Conservation (phyloP, 2,329 filamentous ascomycete species). For the Ilyonectria mors-panacis region DNA sequence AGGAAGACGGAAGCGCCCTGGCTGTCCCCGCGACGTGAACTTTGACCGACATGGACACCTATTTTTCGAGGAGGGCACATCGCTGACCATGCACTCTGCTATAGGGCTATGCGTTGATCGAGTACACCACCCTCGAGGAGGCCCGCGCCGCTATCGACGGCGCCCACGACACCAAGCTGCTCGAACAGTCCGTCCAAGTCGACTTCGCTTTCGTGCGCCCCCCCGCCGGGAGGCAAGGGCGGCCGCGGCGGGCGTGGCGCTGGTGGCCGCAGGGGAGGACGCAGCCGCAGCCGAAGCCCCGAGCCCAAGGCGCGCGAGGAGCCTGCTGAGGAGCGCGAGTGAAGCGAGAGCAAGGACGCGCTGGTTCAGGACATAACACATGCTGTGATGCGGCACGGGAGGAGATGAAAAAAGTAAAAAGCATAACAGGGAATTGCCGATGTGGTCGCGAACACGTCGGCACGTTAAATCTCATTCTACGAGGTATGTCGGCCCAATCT, state of each 20-base stretch:
- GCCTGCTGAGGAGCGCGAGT: slow-evolving; percentile 47
- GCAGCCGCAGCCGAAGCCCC: slow-evolving; percentile 67
- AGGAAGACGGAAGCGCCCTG: slow-evolving; percentile 18
- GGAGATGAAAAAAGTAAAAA: slow-evolving; percentile 2
- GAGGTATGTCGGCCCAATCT: slow-evolving; percentile 41
- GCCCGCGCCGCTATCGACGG: slow-evolving; percentile 86
- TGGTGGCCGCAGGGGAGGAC: slow-evolving; percentile 59
- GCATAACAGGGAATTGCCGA: slow-evolving; percentile 13
- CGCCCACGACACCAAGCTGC: slow-evolving; percentile 81
- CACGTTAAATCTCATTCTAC: slow-evolving; percentile 44
- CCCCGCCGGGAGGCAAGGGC: slow-evolving; percentile 73
- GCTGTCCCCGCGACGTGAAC: neutral
- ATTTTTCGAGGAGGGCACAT: neutral
- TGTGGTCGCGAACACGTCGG: slow-evolving; percentile 44
- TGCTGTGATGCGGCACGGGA: neutral
- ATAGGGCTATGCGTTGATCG: slow-evolving; percentile 88
- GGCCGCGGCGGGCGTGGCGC: slow-evolving; percentile 56
- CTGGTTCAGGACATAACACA: neutral
- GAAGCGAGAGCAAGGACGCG: slow-evolving; percentile 23
- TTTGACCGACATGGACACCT: neutral
- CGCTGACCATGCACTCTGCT: neutral
- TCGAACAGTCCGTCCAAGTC: slow-evolving; percentile 85
- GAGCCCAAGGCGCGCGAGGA: slow-evolving; percentile 55
- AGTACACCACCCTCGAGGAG: slow-evolving; percentile 84
- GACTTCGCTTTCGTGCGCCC: slow-evolving; percentile 91